Conservation (phyloP, 306 rosid species). For the Rubus parviflorus region DNA sequence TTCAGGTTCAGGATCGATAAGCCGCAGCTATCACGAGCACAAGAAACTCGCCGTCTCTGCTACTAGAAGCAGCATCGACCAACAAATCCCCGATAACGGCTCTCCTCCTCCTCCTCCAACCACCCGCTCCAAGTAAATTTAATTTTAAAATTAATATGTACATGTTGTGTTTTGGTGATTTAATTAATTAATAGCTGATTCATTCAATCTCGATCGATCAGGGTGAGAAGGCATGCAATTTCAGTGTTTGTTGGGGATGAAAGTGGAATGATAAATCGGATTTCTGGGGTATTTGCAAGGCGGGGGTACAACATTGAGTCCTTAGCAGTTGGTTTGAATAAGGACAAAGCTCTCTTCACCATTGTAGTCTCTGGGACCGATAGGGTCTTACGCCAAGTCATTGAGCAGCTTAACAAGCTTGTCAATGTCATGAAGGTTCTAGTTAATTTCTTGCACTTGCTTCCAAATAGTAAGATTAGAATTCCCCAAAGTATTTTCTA, state of each 20-base stretch:
- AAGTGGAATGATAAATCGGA: constrained; percentile 84
- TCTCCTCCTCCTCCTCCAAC: constrained; percentile 36
- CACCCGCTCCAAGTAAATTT: constrained; percentile 40
- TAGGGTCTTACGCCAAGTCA: constrained; percentile 57
- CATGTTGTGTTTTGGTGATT: background rate
- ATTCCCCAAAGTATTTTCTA: too few species aligned
- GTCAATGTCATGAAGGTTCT: constrained; percentile 64
- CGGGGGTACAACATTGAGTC: constrained; percentile 85
- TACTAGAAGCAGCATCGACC: constrained; percentile 29
- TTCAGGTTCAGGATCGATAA: constrained; percentile 20
- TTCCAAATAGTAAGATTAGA: too few species aligned
- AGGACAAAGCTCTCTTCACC: constrained; percentile 74
- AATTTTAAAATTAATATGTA: background rate
- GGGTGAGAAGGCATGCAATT: constrained; percentile 71
- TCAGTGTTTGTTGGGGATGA: constrained; percentile 88
- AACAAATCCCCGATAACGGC: constrained; percentile 13
- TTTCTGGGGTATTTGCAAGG: constrained; percentile 76
- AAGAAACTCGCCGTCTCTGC: constrained; percentile 40
- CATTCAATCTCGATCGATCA: background rate
- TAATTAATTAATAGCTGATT: background rate
- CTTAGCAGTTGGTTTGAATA: constrained; percentile 77
- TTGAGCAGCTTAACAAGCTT: constrained; percentile 78
- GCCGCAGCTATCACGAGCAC: constrained; percentile 1
- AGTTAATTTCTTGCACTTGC: too few species aligned
- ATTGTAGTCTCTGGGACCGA: constrained; percentile 73